Evolutionary conservation across 2,329 filamentous ascomycete species (phyloP).

Genomic region (Aureobasidium sp.): DNA sequence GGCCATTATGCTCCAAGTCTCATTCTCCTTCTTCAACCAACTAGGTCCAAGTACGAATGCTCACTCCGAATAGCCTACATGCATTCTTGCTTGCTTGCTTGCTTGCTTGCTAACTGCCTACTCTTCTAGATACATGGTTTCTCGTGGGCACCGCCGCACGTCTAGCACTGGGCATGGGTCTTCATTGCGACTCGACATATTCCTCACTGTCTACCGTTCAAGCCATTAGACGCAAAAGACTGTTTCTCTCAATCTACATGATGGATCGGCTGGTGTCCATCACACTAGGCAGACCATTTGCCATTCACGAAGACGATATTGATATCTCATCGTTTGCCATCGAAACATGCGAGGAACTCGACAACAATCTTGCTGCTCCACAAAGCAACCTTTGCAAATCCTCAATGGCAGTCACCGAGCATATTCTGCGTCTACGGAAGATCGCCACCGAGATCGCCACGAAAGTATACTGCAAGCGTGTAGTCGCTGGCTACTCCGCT

Average conservation of each 20-base stretch:
- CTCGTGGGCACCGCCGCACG: conserved; percentile 37
- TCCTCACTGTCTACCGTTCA: conserved; percentile 25
- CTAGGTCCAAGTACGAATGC: conserved; percentile 29
- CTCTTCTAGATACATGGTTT: conserved; percentile 34
- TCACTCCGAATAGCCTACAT: neutral
- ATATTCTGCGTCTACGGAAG: conserved; percentile 33
- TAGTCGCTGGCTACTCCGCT: neutral
- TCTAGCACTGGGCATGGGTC: conserved; percentile 35
- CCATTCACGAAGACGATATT: conserved; percentile 39
- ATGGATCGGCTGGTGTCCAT: conserved; percentile 41
- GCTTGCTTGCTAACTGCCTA: neutral
- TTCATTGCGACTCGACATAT: conserved; percentile 24
- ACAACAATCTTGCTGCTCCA: neutral
- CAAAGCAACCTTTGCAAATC: conserved; percentile 20
- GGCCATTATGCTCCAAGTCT: conserved; percentile 38
- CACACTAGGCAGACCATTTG: conserved; percentile 37
- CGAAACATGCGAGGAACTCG: conserved; percentile 28
- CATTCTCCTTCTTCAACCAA: conserved; percentile 42
- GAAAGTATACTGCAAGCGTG: conserved; percentile 30
- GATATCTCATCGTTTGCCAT: conserved; percentile 32
- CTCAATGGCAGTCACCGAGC: conserved; percentile 26
- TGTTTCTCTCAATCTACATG: conserved; percentile 42
- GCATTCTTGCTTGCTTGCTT: neutral
- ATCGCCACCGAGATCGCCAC: conserved; percentile 35
- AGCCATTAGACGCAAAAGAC: conserved; percentile 28